Conservation (phyloP, 2,329 filamentous ascomycete species). For the Colletotrichum salicis region DNA sequence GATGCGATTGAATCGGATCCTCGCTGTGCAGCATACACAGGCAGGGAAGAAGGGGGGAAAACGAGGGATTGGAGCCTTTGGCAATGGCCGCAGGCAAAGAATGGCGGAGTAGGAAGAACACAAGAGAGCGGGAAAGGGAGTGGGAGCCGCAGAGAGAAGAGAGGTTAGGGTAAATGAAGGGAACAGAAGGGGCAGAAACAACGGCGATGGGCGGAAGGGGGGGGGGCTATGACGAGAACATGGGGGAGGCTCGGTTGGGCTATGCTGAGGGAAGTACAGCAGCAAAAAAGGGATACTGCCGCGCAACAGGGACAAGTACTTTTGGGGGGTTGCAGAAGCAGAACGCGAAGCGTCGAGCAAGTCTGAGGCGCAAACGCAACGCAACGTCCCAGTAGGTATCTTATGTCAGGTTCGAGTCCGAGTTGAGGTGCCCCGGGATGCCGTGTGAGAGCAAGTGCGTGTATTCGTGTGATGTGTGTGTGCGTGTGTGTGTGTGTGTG, state of each 20-base stretch:
- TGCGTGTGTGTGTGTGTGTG: not conserved
- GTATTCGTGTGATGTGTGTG: not conserved
- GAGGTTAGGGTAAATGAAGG: not conserved
- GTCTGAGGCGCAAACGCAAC: not conserved
- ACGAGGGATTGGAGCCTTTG: not conserved
- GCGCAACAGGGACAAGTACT: not conserved
- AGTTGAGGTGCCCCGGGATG: not conserved
- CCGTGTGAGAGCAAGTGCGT: not conserved
- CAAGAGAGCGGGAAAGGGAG: not conserved
- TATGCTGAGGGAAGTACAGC: constrained; percentile 7
- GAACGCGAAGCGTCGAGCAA: not conserved
- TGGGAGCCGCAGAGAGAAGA: not conserved
- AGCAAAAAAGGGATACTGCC: not conserved
- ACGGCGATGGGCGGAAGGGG: not conserved
- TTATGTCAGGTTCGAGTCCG: not conserved
- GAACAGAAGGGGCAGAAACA: not conserved
- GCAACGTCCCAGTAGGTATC: not conserved
- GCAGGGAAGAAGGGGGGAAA: not conserved
- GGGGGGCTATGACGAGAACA: constrained; percentile 47
- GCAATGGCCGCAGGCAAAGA: not conserved
- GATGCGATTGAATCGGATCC: constrained; percentile 1
- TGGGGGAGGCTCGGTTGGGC: constrained; percentile 37
- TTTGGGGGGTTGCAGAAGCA: not conserved
- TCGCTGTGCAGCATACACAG: not conserved
- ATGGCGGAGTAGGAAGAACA: not conserved